phyloP scores from a whole-genome alignment of 257 asterid genomes.

The Solanum chiquidenum region DNA sequence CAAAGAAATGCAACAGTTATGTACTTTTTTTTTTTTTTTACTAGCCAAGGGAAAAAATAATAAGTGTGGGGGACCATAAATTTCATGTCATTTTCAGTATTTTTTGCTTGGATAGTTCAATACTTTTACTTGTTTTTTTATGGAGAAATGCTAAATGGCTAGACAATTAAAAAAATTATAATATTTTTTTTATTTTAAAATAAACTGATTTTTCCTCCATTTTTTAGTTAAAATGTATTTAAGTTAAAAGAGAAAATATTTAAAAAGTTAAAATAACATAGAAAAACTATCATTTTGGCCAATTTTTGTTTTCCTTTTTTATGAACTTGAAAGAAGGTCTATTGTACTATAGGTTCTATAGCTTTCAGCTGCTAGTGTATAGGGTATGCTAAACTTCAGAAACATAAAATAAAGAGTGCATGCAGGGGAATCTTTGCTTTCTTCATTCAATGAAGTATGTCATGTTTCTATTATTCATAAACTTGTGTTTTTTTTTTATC shows the following conservation, averaged over 20 bases:
- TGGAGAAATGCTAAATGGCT: background rate
- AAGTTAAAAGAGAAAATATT: too few relatives aligned
- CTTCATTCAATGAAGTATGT: conserved; percentile 8
- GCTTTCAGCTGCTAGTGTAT: conserved; percentile 48
- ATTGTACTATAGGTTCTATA: conserved; percentile 33
- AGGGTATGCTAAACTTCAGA: conserved; percentile 30
- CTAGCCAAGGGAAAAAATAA: conserved; percentile 24
- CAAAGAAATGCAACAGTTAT: conserved; percentile 52
- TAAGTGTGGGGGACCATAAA: conserved; percentile 43
- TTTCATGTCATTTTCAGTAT: conserved; percentile 30
- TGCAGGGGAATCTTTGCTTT: conserved; percentile 50
- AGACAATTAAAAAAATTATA: too few relatives aligned
- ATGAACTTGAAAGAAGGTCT: conserved; percentile 34
- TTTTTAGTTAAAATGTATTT: too few relatives aligned
- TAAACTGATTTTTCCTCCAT: too few relatives aligned
- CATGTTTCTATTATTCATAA: background rate
- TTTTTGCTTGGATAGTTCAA: conserved; percentile 28
- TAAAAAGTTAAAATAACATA: too few relatives aligned
- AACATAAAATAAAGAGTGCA: conserved; percentile 4
- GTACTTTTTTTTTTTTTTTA: conserved; percentile 33
- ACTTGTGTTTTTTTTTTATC: background rate
- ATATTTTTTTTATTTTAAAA: too few relatives aligned
- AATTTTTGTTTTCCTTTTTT: background rate
- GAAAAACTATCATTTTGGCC: too few relatives aligned
- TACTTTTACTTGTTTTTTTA: conserved; percentile 22